Conservation (phyloP, 768 basidiomycete species). For the Boletus patriciae region DNA sequence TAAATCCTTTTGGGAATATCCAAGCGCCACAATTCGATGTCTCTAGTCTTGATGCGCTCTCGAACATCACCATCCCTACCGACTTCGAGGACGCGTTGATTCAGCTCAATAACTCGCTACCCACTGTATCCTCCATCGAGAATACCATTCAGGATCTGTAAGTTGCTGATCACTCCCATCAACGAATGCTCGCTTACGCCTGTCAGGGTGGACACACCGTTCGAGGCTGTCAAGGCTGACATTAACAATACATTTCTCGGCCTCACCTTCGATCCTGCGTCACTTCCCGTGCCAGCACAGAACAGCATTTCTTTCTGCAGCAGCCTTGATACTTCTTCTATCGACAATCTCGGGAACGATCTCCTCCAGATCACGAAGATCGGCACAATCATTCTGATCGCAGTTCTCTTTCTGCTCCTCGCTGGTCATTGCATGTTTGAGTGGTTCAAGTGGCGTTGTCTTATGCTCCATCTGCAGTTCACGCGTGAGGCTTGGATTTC, state of each 20-base stretch:
- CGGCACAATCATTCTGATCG: constrained; percentile 70
- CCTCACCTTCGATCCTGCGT: constrained; percentile 68
- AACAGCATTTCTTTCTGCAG: constrained; percentile 73
- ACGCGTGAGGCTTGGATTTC: constrained; percentile 77
- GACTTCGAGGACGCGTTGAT: constrained; percentile 71
- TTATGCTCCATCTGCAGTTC: constrained; percentile 61
- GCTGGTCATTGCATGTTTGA: constrained; percentile 74
- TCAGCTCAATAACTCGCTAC: constrained; percentile 78
- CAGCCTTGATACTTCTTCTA: constrained; percentile 74
- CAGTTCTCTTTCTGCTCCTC: constrained; percentile 71
- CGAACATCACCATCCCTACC: constrained; percentile 78
- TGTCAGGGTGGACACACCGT: constrained; percentile 76
- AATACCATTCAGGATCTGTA: constrained; percentile 65
- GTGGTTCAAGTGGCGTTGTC: constrained; percentile 84
- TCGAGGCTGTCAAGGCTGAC: constrained; percentile 82
- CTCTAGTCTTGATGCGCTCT: constrained; percentile 69
- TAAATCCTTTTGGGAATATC: constrained; percentile 72
- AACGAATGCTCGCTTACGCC: neutral
- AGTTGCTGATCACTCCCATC: constrained; percentile 28
- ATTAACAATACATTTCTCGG: constrained; percentile 83
- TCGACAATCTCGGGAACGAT: constrained; percentile 82
- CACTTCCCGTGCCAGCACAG: constrained; percentile 74
- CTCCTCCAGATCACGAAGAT: constrained; percentile 81
- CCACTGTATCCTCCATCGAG: constrained; percentile 75
- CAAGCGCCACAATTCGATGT: constrained; percentile 69